Evolutionary conservation across 1,139 yeast species (phyloP).

Genomic region (Kodamaea fungicola): DNA sequence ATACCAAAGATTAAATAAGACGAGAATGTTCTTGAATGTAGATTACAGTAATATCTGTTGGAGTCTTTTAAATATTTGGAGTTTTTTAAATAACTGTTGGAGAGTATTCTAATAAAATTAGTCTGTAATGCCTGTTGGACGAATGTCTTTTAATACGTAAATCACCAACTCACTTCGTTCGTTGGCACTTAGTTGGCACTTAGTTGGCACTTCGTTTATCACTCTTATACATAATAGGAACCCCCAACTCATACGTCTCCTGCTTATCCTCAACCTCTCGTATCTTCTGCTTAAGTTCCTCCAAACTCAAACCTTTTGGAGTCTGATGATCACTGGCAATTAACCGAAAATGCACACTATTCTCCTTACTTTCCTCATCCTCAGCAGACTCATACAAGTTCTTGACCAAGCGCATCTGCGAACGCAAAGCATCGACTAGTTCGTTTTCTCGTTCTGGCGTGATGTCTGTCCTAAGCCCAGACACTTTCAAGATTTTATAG

Average conservation of each 20-base stretch:
- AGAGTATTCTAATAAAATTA: too few species aligned
- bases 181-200: too few species aligned
- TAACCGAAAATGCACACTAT: constrained; percentile 29
- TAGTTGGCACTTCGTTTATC: too few species aligned
- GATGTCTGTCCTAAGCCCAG: constrained; percentile 38
- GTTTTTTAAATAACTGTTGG: too few species aligned
- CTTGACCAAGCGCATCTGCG: constrained; percentile 46
- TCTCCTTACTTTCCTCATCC: constrained; percentile 10
- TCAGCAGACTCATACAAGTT: constrained; percentile 32
- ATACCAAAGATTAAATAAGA: too few species aligned
- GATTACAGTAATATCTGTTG: too few species aligned
- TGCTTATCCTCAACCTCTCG: constrained; percentile 26
- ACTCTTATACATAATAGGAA: background rate
- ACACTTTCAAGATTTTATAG: constrained; percentile 35
- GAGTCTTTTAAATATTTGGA: too few species aligned
- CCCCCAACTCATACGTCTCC: constrained; percentile 18
- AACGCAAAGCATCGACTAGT: constrained; percentile 30
- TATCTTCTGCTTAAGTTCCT: constrained; percentile 21
- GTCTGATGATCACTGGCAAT: constrained; percentile 32
- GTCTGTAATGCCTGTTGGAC: too few species aligned
- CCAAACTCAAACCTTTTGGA: constrained; percentile 22
- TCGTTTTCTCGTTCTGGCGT: constrained; percentile 20
- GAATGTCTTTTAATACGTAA: background rate
- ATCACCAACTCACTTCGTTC: background rate
- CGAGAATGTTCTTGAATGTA: too few species aligned